Evolutionary conservation across 257 asterid genomes (phyloP), one percentile per base, ranked within the genome.

Genomic region (Parsonsia alboflavescens): DNA sequence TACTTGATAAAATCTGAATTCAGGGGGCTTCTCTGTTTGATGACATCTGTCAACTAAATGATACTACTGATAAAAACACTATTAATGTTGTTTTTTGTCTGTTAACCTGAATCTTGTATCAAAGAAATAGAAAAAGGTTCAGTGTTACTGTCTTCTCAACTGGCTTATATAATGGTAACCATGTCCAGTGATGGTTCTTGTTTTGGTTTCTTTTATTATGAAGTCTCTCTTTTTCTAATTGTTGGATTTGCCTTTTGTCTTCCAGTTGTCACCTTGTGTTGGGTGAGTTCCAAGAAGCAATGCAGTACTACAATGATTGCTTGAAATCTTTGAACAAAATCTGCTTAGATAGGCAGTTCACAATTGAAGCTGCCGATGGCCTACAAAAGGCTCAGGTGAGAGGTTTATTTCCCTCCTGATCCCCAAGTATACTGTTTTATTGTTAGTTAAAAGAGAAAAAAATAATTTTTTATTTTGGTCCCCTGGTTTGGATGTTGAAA

Each of bases 321-420:
- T 85, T 92, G 86, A 86, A 81, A 74, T 85, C 84, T 11, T 85
- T 81, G 78, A 71, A 69, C 63, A 83, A 68, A 68, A 80, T 92
- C 68, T 89, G 94, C 88, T 82, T 92, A 70, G 99, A 92, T 82
- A 92, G 99, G 85, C 90, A 90, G 83, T 68, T 90, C 74, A 81
- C 84, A 58, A 82, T 92, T 86, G 99, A 94, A 77, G 97, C 99
- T 77, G 90, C 92, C 54, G 90, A 86, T 80, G 91, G 97, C 80
- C 82, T 89, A 79, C 90, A 86, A 62, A 92, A 88, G 88, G 90
- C 97, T 77, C 89, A 89, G 96, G 98, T 90, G 82, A 75, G 77
- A 44, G 58, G 56, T 75, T 78, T 67, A 73, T 74, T 58, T 71
- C 39, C 42, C 46, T 50, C 28, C 16, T 57, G 70, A 21, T 57